These are phyloP conservation scores for Trypanosoma brucei DNA, from an alignment of 208 protist species.

Conservation along the genomic window DNA sequence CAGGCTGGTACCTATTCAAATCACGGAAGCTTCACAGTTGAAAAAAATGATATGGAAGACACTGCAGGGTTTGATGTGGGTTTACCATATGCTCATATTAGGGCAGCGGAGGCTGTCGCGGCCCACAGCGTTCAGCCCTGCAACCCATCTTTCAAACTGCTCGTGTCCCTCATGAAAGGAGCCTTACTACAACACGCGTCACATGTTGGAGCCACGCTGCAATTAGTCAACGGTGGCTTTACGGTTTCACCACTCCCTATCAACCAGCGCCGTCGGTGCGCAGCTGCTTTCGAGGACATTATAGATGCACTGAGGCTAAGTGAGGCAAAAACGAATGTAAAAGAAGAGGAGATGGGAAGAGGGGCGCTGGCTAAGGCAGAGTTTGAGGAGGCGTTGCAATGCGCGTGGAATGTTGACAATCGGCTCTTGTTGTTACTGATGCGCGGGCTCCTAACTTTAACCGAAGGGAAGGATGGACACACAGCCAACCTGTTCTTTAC, in stretches of 20 bases:
- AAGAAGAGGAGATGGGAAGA: neutral
- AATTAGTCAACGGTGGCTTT: slow-evolving; percentile 7
- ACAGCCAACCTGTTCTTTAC: slow-evolving; percentile 31
- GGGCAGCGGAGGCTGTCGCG: slow-evolving; percentile 37
- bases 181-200: slow-evolving; percentile 42
- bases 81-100: slow-evolving; percentile 53
- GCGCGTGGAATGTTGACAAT: slow-evolving; percentile 24
- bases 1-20: neutral
- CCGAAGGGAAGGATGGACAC: slow-evolving; percentile 43
- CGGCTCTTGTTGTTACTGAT: slow-evolving; percentile 36
- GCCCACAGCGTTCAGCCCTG: slow-evolving; percentile 20
- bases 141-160: slow-evolving; percentile 21
- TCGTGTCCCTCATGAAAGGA: slow-evolving; percentile 49
- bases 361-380: neutral
- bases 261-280: slow-evolving; percentile 33
- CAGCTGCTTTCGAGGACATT: slow-evolving; percentile 12
- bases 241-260: slow-evolving; percentile 13
- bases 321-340: neutral
- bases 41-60: slow-evolving; percentile 20
- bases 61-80: slow-evolving; percentile 49
- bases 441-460: slow-evolving; percentile 27
- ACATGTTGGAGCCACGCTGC: slow-evolving; percentile 5
- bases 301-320: slow-evolving; percentile 21
- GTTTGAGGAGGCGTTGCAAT: neutral
- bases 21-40: neutral